Evolutionary conservation across 2,329 filamentous ascomycete genomes (phyloP), one percentile per base, ranked within the genome.

Genomic region (Didymellaceae sp.): DNA sequence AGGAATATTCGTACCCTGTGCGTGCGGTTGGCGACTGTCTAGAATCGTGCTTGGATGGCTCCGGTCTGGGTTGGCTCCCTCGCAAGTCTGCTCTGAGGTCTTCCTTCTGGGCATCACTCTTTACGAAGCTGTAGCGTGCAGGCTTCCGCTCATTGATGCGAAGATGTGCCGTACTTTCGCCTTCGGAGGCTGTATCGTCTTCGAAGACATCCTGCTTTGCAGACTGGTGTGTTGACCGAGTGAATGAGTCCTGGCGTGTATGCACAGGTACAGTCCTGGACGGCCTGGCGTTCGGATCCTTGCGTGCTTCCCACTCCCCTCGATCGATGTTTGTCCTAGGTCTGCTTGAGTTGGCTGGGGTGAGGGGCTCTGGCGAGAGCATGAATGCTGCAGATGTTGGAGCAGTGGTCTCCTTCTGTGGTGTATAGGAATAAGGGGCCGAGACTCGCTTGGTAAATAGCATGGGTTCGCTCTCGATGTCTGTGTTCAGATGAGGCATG

Each of bases 301-400:
- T 58, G 21, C 20, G 31, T 9, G 41, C 7, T 9, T 52, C 35
- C 24, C 42, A 37, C 6, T 30, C 22, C 38, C 62, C 57, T 9
- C 55, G 55, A n/a, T 57, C 20, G 62, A 58, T 39, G 63, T 57
- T 28, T 4, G 69, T 55, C 45, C 60, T 57, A 52, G 68, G 50
- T 58, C 64, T 48, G 59, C 60, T 57, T 46, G 62, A 62, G 9
- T 58, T 63, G 14, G 68, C 66, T 5, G 77, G 75, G 21, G 76
- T 77, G 31, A 77, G 68, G 5, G 75, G 62, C 54, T 82, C 79
- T 20, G 80, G 79, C 6, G 81, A 80, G 14, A 80, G 68, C 40
- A 77, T 74, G 21, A 70, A 76, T 22, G 77, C 77, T 20, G 64
- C 69, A 28, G 72, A 71, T 31, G 72, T 72, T 1, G 66, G 64